Conservation (phyloP, 2,329 filamentous ascomycete species). For the Pyrenochaeta sp. region DNA sequence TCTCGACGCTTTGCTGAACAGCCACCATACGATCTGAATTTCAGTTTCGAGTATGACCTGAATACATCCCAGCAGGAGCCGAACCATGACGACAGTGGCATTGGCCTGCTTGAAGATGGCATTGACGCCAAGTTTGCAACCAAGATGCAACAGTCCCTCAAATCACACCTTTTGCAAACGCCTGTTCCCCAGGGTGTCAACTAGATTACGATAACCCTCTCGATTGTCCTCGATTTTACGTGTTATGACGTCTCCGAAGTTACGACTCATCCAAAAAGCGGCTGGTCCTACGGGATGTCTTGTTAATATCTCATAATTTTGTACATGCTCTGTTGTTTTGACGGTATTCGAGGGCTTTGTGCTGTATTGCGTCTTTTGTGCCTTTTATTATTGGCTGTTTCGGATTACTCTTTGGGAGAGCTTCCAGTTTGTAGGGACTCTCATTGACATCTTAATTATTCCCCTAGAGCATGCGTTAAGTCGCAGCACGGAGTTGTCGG, state of each 20-base stretch:
- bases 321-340: slow-evolving; percentile 21
- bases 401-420: too few species aligned
- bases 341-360: slow-evolving; percentile 1
- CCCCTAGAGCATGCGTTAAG: too few species aligned
- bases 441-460: too few species aligned
- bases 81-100: slow-evolving; percentile 45
- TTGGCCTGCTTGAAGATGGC: slow-evolving; percentile 44
- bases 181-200: slow-evolving; percentile 30
- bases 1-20: slow-evolving; percentile 42
- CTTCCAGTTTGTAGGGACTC: too few species aligned
- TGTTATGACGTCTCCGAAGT: slow-evolving; percentile 37
- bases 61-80: slow-evolving; percentile 39
- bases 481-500: too few species aligned
- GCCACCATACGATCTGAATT: slow-evolving; percentile 42
- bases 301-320: slow-evolving; percentile 34
- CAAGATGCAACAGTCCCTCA: slow-evolving; percentile 27
- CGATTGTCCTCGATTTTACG: slow-evolving; percentile 9
- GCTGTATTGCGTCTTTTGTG: slow-evolving; percentile 3
- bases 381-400: too few species aligned
- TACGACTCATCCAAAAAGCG: slow-evolving; percentile 39
- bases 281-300: slow-evolving; percentile 33
- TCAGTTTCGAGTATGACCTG: slow-evolving; percentile 43
- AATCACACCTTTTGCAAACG: slow-evolving; percentile 31
- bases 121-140: slow-evolving; percentile 44
- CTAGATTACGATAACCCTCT: slow-evolving; percentile 8